Base-by-base conservation (phyloP, 371 early-diverging fungal species). In the Lichtheimia ornata region DNA sequence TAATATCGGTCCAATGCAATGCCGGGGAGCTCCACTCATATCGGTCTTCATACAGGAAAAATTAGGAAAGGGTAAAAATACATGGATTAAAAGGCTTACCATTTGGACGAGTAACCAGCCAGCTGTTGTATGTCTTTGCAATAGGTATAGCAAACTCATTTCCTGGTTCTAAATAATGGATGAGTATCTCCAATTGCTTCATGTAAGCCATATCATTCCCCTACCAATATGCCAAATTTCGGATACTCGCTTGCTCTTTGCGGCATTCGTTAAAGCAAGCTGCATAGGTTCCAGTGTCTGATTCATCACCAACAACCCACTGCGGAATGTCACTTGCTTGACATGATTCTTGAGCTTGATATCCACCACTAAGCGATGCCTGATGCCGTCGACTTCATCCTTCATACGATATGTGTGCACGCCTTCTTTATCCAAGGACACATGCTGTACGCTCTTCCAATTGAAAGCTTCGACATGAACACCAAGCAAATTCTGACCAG, bases 241-340 rank as follows among this genome's bases (percentile, higher is more conserved):
- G 1, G 72, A 69, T 7, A 71, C 11, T 44, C 2, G 66, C 30
- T 82, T 79, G 30, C 77, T 68, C 15, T 76, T 73, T 44, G 62
- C 67, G 50, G 35, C 35, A 84, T 86, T 49, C 83, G 78, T 50
- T 88, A 72, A 17, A 75, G 77, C 12, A 88, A 53, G 11, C 30
- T 61, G 28, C 3, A 54, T 18, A 43, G 25, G 53, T 4, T 84
- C 52, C 3, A 67, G 62, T 2, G 91, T 86, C 5, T 63, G 71
- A 72, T 95, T 95, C 35, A 79, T 74, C 0, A 93, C 54, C 0
- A 82, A 74, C 5, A 91, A 72, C 1, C 90, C 79, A 35, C 92
- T 90, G 41, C 91, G 84, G 64, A 95, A 86, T 0, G 87, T 90
- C 5, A 95, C 93, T 35, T 80, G 70, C 71, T 95, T 95, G 58